Evolutionary conservation across 2,329 filamentous ascomycete species (phyloP).

Genomic region (Fusarium annulatum): DNA sequence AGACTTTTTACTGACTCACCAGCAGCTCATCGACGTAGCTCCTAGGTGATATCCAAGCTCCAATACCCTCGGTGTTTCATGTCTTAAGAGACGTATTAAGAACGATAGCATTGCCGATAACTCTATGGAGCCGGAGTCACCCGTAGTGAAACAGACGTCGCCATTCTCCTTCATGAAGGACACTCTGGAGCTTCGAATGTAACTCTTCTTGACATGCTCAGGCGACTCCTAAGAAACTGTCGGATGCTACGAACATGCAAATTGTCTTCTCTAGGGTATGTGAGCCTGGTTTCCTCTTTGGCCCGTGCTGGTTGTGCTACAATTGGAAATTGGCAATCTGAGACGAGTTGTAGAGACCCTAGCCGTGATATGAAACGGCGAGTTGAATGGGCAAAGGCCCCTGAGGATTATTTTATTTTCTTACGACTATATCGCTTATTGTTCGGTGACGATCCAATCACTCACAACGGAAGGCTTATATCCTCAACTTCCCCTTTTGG

Average conservation of each 20-base stretch:
- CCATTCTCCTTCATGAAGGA: constrained; percentile 8
- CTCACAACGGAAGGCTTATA: background rate
- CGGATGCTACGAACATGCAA: background rate
- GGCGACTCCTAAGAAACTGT: constrained; percentile 2
- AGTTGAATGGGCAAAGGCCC: constrained; percentile 25
- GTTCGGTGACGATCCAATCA: constrained; percentile 4
- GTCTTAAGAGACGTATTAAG: constrained; percentile 26
- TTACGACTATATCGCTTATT: background rate
- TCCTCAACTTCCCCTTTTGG: constrained; percentile 10
- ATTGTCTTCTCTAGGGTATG: constrained; percentile 15
- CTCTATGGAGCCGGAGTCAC: constrained; percentile 22
- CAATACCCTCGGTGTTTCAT: constrained; percentile 28
- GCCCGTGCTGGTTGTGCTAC: constrained; percentile 20
- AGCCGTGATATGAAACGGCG: constrained; percentile 38
- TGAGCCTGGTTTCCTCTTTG: constrained; percentile 5
- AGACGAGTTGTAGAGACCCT: constrained; percentile 37
- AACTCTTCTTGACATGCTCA: constrained; percentile 13
- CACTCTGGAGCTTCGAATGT: constrained; percentile 3
- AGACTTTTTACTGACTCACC: constrained; percentile 1
- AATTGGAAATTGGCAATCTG: constrained; percentile 45
- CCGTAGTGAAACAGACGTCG: constrained; percentile 14
- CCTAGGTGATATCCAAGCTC: background rate
- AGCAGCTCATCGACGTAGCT: constrained; percentile 2
- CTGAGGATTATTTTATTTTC: constrained; percentile 19
- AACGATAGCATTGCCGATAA: constrained; percentile 35